Evolutionary conservation across 805 yeast genomes (phyloP).

Genomic region (Starmera dryadoides): DNA sequence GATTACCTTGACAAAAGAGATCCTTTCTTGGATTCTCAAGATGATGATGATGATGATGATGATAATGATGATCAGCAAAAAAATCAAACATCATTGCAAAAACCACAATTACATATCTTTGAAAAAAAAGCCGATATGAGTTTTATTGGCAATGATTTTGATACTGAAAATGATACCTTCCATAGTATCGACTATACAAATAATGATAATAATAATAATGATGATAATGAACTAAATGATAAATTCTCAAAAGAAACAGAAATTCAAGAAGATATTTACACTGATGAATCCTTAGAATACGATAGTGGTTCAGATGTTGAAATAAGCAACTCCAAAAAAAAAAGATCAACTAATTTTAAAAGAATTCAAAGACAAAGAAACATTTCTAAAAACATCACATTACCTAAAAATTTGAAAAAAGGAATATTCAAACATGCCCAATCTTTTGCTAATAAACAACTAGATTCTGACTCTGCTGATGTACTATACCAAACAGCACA

Average conservation of each 20-base stretch:
- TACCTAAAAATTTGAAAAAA: constrained; percentile 2
- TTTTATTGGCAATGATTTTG: background rate
- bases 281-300: background rate
- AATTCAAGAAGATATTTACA: background rate
- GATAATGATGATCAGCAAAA: no score
- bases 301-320: background rate
- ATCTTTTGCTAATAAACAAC: constrained; percentile 5
- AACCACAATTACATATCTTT: background rate
- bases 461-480: constrained; percentile 14
- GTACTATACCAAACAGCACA: constrained; percentile 19
- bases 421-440: constrained; percentile 5
- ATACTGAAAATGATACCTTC: background rate
- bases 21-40: background rate
- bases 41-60: constrained; percentile 1
- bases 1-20: constrained; percentile 2
- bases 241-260: background rate
- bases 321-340: no score
- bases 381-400: background rate
- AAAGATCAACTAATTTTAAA: background rate
- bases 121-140: background rate
- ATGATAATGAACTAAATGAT: background rate
- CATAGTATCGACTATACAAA: background rate
- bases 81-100: background rate
- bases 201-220: background rate
- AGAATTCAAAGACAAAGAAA: background rate